Percentiles rank a stretch among this genome's conserved stretches.
Conservation (phyloP, 108 stramenopile species). For the Cylindrotheca fusiformis region DNA sequence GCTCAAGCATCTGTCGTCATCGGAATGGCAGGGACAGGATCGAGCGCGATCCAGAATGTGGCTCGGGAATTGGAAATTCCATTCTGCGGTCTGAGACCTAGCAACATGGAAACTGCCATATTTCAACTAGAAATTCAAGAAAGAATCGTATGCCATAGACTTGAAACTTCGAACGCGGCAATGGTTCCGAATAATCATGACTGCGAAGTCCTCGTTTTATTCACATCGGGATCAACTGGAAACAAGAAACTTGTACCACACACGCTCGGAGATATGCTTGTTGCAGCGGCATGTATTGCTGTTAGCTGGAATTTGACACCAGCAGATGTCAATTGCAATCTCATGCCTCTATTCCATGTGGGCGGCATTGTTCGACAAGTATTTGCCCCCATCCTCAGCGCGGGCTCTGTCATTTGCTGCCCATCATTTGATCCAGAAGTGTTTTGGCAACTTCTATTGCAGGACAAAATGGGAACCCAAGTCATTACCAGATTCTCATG, state of each 20-base stretch:
- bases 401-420: conserved; percentile 61
- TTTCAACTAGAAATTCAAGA: conserved; percentile 22
- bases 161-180: background rate
- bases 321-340: conserved; percentile 61
- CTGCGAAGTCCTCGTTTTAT: conserved; percentile 57
- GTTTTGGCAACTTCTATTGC: conserved; percentile 43
- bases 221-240: conserved; percentile 75
- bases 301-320: conserved; percentile 50
- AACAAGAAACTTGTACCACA: conserved; percentile 70
- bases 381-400: conserved; percentile 51
- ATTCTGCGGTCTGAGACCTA: conserved; percentile 26
- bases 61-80: conserved; percentile 37
- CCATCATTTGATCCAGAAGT: conserved; percentile 50
- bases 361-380: conserved; percentile 53
- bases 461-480: conserved; percentile 13
- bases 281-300: conserved; percentile 49
- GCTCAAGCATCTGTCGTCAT: conserved; percentile 26
- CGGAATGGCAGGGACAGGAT: conserved; percentile 20
- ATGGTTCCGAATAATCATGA: conserved; percentile 34
- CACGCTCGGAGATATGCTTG: conserved; percentile 41
- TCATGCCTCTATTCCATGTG: conserved; percentile 81
- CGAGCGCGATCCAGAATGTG: conserved; percentile 24
- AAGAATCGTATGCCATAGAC: background rate
- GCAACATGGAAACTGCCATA: conserved; percentile 31
- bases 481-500: conserved; percentile 36